phyloP scores from a whole-genome alignment of 2,329 filamentous ascomycete genomes.

The Aurifilum marmelostoma region DNA sequence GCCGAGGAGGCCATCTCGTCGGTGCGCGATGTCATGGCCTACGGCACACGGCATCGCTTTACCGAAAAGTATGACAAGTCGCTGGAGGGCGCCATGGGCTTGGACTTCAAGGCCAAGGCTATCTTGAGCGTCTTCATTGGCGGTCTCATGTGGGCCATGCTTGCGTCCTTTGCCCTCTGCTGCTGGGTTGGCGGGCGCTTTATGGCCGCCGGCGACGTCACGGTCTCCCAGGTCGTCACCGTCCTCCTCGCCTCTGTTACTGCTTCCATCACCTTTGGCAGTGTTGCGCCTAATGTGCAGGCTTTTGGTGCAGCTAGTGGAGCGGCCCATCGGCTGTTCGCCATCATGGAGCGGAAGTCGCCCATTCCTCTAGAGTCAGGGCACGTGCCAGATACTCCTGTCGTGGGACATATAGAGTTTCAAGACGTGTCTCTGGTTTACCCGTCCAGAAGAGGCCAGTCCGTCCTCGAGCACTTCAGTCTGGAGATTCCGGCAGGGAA shows the following conservation, averaged over 20 bases:
- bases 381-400: not conserved
- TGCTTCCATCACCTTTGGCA: not conserved
- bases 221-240: not conserved
- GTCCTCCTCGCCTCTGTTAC: not conserved
- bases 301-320: not conserved
- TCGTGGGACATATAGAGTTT: not conserved
- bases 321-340: not conserved
- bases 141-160: not conserved
- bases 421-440: not conserved
- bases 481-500: not conserved
- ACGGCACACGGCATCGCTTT: not conserved
- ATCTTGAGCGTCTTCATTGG: not conserved
- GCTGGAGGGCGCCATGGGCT: not conserved
- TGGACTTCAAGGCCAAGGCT: not conserved
- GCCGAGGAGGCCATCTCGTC: not conserved
- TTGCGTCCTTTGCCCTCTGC: not conserved
- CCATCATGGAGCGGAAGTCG: not conserved
- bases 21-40: not conserved
- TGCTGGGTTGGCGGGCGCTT: not conserved
- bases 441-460: not conserved
- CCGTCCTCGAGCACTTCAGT: not conserved
- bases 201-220: not conserved
- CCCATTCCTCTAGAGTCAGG: not conserved
- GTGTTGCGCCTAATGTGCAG: not conserved
- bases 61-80: not conserved